Conservation (phyloP, 2,329 filamentous ascomycete genomes). For the Botrytis porri region DNA sequence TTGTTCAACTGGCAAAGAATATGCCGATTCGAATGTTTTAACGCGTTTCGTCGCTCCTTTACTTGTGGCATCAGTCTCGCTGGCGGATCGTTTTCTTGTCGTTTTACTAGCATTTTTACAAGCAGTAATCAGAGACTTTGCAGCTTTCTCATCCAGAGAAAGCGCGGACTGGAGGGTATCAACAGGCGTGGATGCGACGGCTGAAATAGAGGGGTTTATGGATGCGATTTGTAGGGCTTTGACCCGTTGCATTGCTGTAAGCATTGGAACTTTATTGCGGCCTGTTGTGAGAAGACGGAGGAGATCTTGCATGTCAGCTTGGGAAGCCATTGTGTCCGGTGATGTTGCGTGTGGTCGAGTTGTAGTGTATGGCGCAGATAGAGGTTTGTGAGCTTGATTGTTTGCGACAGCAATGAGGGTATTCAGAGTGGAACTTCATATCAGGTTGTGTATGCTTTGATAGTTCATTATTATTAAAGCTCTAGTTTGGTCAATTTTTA, state of each 20-base stretch:
- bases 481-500: background rate
- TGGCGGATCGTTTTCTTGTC: slow-evolving; percentile 29
- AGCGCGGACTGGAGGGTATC: slow-evolving; percentile 29
- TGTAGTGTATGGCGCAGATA: background rate
- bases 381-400: background rate
- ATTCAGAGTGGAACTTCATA: background rate
- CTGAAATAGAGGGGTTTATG: slow-evolving; percentile 41
- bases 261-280: slow-evolving; percentile 54
- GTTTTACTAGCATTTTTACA: slow-evolving; percentile 33
- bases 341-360: background rate
- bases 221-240: slow-evolving; percentile 55
- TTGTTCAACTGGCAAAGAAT: slow-evolving; percentile 32
- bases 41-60: slow-evolving; percentile 28
- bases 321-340: background rate
- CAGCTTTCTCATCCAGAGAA: slow-evolving; percentile 35
- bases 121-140: slow-evolving; percentile 35
- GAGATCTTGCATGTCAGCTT: slow-evolving; percentile 56
- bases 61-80: slow-evolving; percentile 22
- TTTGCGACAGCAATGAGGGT: background rate
- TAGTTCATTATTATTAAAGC: background rate
- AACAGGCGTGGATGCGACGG: slow-evolving; percentile 32
- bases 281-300: slow-evolving; percentile 55
- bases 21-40: slow-evolving; percentile 29
- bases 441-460: background rate
- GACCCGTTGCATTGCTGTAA: slow-evolving; percentile 57